Conservation (phyloP, 768 basidiomycete species). For the Suillus subalutaceus region DNA sequence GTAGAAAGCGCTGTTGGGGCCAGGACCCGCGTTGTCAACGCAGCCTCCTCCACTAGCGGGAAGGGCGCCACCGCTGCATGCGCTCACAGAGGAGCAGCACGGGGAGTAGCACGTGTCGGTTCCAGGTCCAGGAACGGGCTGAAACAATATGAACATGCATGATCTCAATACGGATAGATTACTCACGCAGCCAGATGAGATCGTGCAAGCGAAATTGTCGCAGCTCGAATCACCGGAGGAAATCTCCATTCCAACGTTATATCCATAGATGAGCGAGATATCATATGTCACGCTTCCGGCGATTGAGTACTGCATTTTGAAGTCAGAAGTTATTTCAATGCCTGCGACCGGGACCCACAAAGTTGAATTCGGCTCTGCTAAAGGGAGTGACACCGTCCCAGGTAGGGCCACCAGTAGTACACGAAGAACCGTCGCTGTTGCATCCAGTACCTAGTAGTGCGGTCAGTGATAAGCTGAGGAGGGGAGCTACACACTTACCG, state of each 20-base stretch:
- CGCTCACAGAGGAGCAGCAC: constrained; percentile 31
- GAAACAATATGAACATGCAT: constrained; percentile 9
- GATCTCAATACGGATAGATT: not conserved
- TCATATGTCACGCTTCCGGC: constrained; percentile 34
- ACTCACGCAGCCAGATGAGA: constrained; percentile 34
- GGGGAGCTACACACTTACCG: constrained; percentile 19
- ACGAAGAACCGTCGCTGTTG: constrained; percentile 19
- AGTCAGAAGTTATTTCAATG: not conserved
- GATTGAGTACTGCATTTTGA: constrained; percentile 21
- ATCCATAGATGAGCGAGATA: constrained; percentile 37
- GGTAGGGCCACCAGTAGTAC: constrained; percentile 33
- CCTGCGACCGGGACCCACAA: constrained; percentile 18
- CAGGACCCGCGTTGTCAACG: constrained; percentile 29
- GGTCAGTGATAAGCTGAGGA: constrained; percentile 14
- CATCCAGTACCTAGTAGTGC: constrained; percentile 31
- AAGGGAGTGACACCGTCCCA: constrained; percentile 35
- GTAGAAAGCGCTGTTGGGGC: constrained; percentile 34
- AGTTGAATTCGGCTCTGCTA: constrained; percentile 37
- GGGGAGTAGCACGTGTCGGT: constrained; percentile 29
- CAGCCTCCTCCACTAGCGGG: constrained; percentile 32
- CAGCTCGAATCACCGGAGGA: constrained; percentile 29
- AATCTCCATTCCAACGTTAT: constrained; percentile 38
- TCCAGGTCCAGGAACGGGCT: constrained; percentile 34
- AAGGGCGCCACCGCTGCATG: constrained; percentile 32
- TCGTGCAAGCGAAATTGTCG: constrained; percentile 35